phyloP scores from a whole-genome alignment of 2,329 filamentous ascomycete genomes.

The Hypoxylon sp. region DNA sequence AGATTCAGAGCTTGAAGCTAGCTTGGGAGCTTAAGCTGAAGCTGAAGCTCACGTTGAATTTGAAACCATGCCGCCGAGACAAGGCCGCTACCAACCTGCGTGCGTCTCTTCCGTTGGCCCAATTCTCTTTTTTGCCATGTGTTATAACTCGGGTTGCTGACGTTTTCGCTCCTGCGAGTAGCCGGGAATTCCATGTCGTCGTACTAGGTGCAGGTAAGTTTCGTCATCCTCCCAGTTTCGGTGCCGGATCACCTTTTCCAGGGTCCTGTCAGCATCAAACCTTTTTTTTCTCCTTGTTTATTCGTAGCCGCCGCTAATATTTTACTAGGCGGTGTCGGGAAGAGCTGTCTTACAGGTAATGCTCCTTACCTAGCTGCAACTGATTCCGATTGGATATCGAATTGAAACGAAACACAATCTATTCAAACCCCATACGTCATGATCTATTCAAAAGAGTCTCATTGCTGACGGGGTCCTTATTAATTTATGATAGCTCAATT shows the following conservation, averaged over 20 bases:
- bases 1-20: constrained; percentile 42
- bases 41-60: constrained; percentile 35
- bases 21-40: constrained; percentile 37
- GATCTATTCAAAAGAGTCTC: constrained; percentile 20
- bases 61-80: constrained; percentile 51
- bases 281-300: constrained; percentile 26
- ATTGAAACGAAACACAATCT: constrained; percentile 38
- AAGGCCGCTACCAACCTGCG: constrained; percentile 52
- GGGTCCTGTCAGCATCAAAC: constrained; percentile 28
- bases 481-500: constrained; percentile 78
- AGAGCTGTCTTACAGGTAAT: constrained; percentile 90
- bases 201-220: constrained; percentile 82
- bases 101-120: constrained; percentile 48
- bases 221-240: constrained; percentile 22
- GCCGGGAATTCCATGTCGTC: constrained; percentile 86
- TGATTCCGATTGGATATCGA: constrained; percentile 38
- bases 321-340: constrained; percentile 83
- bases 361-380: constrained; percentile 48
- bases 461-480: constrained; percentile 36
- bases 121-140: constrained; percentile 5
- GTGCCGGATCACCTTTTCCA: constrained; percentile 23
- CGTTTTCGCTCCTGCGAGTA: constrained; percentile 55
- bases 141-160: constrained; percentile 47
- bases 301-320: constrained; percentile 43
- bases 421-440: constrained; percentile 30